Conservation (phyloP, 495 filamentous ascomycete species). For the Wilcoxina mikolae region DNA sequence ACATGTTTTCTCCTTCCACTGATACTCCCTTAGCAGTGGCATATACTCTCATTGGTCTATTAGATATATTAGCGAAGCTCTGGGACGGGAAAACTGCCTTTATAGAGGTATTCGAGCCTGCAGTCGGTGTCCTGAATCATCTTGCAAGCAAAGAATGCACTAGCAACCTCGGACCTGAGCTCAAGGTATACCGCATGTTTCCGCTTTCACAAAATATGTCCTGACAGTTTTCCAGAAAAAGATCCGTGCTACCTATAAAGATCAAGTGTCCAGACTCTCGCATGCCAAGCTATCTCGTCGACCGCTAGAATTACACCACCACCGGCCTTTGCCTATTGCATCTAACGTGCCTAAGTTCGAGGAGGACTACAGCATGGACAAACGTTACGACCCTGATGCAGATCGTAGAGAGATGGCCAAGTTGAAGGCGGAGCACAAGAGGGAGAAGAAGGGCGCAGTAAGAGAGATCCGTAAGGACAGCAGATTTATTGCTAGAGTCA, state of each 20-base stretch:
- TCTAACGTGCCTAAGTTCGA: constrained; percentile 90
- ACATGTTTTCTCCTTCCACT: constrained; percentile 34
- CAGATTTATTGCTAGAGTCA: constrained; percentile 77
- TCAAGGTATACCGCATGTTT: constrained; percentile 26
- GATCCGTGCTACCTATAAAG: constrained; percentile 31
- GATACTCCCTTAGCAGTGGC: constrained; percentile 36
- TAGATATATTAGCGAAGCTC: constrained; percentile 44
- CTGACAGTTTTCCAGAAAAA: constrained; percentile 23
- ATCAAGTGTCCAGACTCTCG: constrained; percentile 38
- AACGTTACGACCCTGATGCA: constrained; percentile 86
- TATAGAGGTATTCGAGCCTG: constrained; percentile 53
- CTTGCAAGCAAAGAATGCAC: constrained; percentile 38
- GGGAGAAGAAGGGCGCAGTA: constrained; percentile 87
- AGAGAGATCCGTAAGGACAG: constrained; percentile 89
- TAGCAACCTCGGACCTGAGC: constrained; percentile 34
- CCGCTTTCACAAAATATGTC: background rate
- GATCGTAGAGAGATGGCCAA: constrained; percentile 70
- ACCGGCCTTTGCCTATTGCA: constrained; percentile 76
- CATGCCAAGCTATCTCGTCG: constrained; percentile 49
- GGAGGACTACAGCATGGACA: constrained; percentile 81
- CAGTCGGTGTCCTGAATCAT: constrained; percentile 40
- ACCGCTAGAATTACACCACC: constrained; percentile 76
- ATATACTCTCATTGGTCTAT: constrained; percentile 40
- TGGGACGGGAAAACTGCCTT: constrained; percentile 59
- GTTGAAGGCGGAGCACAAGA: constrained; percentile 78